Conservation (phyloP, 148 eudicot genomes). For the Silene conica region DNA sequence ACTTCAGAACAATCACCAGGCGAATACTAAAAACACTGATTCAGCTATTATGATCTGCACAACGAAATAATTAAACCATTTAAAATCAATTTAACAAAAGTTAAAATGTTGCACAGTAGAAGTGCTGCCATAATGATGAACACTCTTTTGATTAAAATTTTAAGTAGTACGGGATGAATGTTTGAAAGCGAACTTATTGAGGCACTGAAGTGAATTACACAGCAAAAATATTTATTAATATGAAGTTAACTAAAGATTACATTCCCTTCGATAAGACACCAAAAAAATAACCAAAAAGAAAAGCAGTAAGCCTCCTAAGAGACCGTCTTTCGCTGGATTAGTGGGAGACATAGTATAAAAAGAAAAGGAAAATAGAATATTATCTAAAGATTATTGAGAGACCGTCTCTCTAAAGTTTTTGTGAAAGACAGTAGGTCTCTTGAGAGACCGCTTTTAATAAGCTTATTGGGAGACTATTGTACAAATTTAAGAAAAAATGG, state of each 20-base stretch:
- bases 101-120: constrained; percentile 23
- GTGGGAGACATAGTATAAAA: too few species aligned
- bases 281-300: not conserved
- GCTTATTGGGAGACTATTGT: too few species aligned
- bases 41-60: constrained; percentile 83
- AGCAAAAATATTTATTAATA: not conserved
- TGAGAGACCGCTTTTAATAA: too few species aligned
- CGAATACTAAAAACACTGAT: constrained; percentile 73
- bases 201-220: too few species aligned
- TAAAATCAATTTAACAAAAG: constrained; percentile 37
- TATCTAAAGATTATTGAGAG: too few species aligned
- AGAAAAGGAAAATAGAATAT: too few species aligned
- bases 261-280: not conserved
- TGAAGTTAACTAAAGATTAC: not conserved
- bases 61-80: constrained; percentile 49
- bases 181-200: constrained; percentile 4
- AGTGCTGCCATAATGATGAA: constrained; percentile 16
- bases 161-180: not conserved
- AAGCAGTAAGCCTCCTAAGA: too few species aligned
- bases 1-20: constrained; percentile 87
- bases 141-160: constrained; percentile 15
- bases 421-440: too few species aligned
- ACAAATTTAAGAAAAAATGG: too few species aligned
- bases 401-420: too few species aligned
- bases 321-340: too few species aligned